These are phyloP conservation scores for Ensete ventricosum DNA, from an alignment of 176 grass and related monocot species.

Conservation along the genomic window DNA sequence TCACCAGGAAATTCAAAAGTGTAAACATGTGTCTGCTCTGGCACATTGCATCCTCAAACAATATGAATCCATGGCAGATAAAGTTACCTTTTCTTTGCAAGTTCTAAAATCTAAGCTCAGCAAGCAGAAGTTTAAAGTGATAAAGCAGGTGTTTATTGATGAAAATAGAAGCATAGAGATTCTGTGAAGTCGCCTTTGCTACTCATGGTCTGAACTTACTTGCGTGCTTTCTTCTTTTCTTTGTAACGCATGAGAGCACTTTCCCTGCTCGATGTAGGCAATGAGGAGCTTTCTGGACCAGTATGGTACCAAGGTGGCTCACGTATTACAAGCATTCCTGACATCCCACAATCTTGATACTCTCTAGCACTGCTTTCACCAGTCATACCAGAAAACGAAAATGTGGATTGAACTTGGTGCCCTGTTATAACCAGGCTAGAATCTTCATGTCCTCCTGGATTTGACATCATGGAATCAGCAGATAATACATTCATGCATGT, in stretches of 20 bases:
- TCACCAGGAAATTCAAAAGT: no score
- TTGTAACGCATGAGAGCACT: conserved; percentile 82
- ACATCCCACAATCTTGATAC: conserved; percentile 78
- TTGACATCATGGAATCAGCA: conserved; percentile 67
- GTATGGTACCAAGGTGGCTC: conserved; percentile 67
- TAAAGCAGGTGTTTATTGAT: no score
- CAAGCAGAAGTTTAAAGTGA: no score
- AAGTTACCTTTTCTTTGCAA: no score
- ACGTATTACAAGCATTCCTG: conserved; percentile 59
- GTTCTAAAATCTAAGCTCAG: no score
- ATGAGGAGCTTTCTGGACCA: conserved; percentile 43
- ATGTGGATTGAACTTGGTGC: conserved; percentile 52
- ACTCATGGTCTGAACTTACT: conserved; percentile 40
- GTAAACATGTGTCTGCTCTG: no score
- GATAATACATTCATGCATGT: conserved; percentile 36
- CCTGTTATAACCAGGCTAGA: conserved; percentile 45
- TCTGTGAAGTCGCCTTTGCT: no score
- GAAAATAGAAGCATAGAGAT: no score
- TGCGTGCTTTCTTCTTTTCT: conserved; percentile 94
- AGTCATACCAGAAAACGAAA: conserved; percentile 86
- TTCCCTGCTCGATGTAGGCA: conserved; percentile 50
- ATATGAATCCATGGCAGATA: no score
- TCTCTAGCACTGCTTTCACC: conserved; percentile 87
- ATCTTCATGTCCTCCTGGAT: conserved; percentile 49
- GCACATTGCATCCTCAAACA: no score